A percentile compares a stretch with the other conserved stretches of the same genome.
Evolutionary conservation across 495 filamentous ascomycete species (phyloP).

Genomic region (Podospora bellae-mahoneyi): DNA sequence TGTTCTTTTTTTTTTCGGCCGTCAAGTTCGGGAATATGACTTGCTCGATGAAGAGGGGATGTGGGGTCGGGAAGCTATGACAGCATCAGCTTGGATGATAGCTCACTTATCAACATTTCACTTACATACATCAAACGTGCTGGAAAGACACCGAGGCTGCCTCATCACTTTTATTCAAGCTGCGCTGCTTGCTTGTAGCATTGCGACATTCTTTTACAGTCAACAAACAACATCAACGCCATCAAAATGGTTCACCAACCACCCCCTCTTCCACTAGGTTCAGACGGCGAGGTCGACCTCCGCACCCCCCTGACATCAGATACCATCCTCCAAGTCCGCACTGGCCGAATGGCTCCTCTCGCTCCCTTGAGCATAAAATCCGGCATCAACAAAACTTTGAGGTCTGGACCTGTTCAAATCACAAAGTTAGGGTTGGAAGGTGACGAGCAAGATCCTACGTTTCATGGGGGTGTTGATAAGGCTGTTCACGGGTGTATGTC

Average conservation of each 20-base stretch:
- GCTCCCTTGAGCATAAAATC: constrained; percentile 40
- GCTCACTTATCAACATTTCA: neutral
- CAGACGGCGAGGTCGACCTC: constrained; percentile 30
- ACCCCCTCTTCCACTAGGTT: neutral
- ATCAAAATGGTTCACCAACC: constrained; percentile 1
- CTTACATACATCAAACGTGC: neutral
- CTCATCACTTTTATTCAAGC: neutral
- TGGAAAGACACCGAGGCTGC: neutral
- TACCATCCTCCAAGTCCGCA: constrained; percentile 51
- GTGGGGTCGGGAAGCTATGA: neutral
- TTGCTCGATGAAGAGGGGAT: neutral
- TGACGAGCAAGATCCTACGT: constrained; percentile 56
- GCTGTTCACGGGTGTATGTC: constrained; percentile 53
- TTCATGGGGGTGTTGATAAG: constrained; percentile 55
- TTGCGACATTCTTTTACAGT: neutral
- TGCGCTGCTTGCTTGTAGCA: neutral
- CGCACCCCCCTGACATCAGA: constrained; percentile 43
- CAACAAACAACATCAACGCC: neutral
- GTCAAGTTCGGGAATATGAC: neutral
- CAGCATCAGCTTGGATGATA: neutral
- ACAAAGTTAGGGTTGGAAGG: constrained; percentile 45
- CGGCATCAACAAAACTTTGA: constrained; percentile 52
- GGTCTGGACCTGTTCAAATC: constrained; percentile 40
- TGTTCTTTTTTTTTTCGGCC: neutral
- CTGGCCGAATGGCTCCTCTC: constrained; percentile 50